phyloP scores from a whole-genome alignment of 345 rosid species.

The Gossypium bickii region DNA sequence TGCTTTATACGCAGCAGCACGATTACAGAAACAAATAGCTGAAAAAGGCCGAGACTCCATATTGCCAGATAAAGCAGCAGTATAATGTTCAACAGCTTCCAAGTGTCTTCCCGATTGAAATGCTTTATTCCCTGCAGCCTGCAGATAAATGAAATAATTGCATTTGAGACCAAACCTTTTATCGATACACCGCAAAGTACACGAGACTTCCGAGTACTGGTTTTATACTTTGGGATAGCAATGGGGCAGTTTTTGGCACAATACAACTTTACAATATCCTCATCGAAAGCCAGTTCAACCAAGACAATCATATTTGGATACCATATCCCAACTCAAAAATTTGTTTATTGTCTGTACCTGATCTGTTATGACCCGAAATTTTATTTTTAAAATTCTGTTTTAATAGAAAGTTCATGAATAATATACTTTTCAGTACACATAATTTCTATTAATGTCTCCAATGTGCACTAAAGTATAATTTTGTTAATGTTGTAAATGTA shows the following conservation, averaged over 20 bases:
- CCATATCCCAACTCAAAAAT: not conserved
- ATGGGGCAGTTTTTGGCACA: not conserved
- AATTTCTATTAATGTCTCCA: not conserved
- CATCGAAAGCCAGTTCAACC: not conserved
- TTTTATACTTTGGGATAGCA: not conserved
- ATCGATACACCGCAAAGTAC: not conserved
- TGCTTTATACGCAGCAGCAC: slow-evolving; percentile 90
- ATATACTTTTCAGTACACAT: not conserved
- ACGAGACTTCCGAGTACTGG: not conserved
- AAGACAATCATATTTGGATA: not conserved
- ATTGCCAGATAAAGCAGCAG: slow-evolving; percentile 69
- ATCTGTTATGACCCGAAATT: not conserved
- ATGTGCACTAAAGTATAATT: not conserved
- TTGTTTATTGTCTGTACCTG: not conserved
- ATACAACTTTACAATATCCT: not conserved
- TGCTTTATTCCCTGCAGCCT: slow-evolving; percentile 94
- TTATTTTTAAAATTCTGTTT: not conserved
- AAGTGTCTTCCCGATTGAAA: slow-evolving; percentile 78
- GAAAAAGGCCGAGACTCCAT: slow-evolving; percentile 88
- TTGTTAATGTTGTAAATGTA: not conserved
- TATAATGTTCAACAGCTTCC: slow-evolving; percentile 90
- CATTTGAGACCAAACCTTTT: not conserved
- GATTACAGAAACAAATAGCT: slow-evolving; percentile 93
- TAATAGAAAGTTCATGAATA: not conserved
- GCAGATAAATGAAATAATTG: slow-evolving; percentile 11